A percentile compares a stretch with the other conserved stretches of the same genome.
These are phyloP conservation scores for Leccinum uliginosum DNA, from an alignment of 768 basidiomycete genomes.

Conservation along the genomic window DNA sequence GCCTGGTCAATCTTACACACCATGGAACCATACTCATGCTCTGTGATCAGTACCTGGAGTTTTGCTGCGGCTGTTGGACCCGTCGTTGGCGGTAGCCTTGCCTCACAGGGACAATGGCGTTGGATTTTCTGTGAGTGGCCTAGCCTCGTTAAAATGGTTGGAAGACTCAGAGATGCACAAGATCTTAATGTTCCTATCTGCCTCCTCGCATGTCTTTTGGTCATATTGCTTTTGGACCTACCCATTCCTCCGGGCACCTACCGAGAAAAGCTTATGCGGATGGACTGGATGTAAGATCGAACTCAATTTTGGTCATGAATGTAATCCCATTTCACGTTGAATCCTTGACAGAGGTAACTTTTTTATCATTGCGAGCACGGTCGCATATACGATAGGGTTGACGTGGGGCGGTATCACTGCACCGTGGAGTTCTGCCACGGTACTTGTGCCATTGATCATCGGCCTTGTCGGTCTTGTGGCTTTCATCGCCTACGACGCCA, in stretches of 20 bases:
- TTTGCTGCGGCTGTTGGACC: slow-evolving; percentile 35
- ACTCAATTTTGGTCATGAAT: too few relatives aligned
- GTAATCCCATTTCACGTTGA: not conserved
- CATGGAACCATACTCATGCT: not conserved
- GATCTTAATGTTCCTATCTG: slow-evolving; percentile 41
- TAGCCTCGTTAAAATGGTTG: not conserved
- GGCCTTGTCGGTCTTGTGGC: slow-evolving; percentile 36
- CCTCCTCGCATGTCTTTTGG: slow-evolving; percentile 25
- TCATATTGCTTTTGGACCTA: slow-evolving; percentile 31
- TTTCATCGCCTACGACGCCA: slow-evolving; percentile 40
- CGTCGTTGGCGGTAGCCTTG: slow-evolving; percentile 34
- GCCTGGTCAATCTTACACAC: not conserved
- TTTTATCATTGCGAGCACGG: slow-evolving; percentile 35
- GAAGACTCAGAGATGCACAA: slow-evolving; percentile 4
- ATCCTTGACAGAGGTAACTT: slow-evolving; percentile 35
- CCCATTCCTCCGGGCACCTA: slow-evolving; percentile 31
- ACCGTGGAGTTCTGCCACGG: slow-evolving; percentile 37
- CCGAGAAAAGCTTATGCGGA: slow-evolving; percentile 32
- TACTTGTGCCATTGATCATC: slow-evolving; percentile 42
- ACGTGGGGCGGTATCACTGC: slow-evolving; percentile 47
- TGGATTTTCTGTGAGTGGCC: slow-evolving; percentile 37
- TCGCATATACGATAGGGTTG: slow-evolving; percentile 36
- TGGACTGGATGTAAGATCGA: slow-evolving; percentile 41
- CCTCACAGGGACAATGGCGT: slow-evolving; percentile 32
- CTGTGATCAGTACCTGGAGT: slow-evolving; percentile 28